Evolutionary conservation across 257 asterid genomes (phyloP).

Genomic region (Ballota nigra): DNA sequence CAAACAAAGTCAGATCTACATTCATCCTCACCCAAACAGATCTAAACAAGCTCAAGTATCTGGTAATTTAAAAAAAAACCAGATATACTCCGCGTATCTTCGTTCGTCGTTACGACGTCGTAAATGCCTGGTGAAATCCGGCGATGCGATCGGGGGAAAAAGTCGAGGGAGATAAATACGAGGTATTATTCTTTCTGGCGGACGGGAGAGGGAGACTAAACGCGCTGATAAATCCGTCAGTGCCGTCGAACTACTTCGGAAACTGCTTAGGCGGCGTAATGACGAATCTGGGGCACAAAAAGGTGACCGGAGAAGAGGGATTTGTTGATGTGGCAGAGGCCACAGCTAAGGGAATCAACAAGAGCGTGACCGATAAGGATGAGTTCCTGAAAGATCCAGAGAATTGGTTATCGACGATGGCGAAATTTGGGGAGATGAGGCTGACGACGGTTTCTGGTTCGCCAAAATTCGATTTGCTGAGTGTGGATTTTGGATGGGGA

Average conservation of each 20-base stretch:
- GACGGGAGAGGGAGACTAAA: constrained; percentile 27
- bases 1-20: constrained; percentile 14
- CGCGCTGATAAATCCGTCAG: constrained; percentile 18
- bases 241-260: constrained; percentile 19
- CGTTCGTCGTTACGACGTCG: constrained; percentile 30
- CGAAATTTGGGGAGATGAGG: not conserved
- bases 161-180: not conserved
- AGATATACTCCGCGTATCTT: constrained; percentile 23
- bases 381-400: constrained; percentile 22
- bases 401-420: constrained; percentile 27
- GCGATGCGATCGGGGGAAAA: not conserved
- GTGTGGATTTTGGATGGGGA: constrained; percentile 33
- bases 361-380: constrained; percentile 4
- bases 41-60: constrained; percentile 24
- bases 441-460: constrained; percentile 34
- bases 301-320: constrained; percentile 33
- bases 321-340: constrained; percentile 29
- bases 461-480: constrained; percentile 30
- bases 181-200: constrained; percentile 22
- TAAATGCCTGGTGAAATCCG: constrained; percentile 36
- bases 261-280: constrained; percentile 30
- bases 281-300: not conserved
- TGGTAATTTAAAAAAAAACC: constrained; percentile 12
- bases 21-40: constrained; percentile 10
- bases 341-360: constrained; percentile 22